A percentile compares a stretch with the other conserved stretches of the same genome.
Evolutionary conservation across 1,139 yeast genomes (phyloP).

Genomic region (Pneumocystis oryctolagi): DNA sequence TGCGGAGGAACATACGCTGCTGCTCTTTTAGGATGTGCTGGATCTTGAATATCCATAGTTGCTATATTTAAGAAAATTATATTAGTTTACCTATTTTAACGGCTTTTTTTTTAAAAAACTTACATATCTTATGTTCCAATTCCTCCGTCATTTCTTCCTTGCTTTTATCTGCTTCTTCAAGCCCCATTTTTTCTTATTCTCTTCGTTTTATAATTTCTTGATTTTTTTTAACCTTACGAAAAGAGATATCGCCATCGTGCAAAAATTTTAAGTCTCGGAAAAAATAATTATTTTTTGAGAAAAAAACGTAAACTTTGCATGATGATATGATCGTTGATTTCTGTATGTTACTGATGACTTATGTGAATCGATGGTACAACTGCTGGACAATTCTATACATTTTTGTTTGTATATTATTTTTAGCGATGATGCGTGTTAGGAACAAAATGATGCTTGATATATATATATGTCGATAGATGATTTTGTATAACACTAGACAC

Average conservation of each 20-base stretch:
- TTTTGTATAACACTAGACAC: neutral
- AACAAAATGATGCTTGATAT: neutral
- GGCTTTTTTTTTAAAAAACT: neutral
- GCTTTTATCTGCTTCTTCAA: neutral
- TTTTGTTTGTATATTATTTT: neutral
- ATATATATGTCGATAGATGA: neutral
- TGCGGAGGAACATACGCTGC: slow-evolving; percentile 2
- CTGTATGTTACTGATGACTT: neutral
- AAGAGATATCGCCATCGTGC: neutral
- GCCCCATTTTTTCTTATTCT: neutral
- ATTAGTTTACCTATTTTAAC: neutral
- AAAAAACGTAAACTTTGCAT: neutral
- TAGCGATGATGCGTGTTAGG: neutral
- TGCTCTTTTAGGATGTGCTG: neutral
- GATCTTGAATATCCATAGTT: neutral
- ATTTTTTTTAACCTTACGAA: neutral
- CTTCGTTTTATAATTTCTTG: neutral
- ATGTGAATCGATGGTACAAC: neutral
- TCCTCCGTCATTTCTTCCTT: neutral
- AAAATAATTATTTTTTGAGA: neutral
- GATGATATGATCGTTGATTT: neutral
- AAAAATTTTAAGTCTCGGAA: neutral
- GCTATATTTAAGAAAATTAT: neutral
- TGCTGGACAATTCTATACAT: neutral
- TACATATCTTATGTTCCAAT: neutral